Conservation (phyloP, 345 rosid genomes). For the Dovyalis caffra region DNA sequence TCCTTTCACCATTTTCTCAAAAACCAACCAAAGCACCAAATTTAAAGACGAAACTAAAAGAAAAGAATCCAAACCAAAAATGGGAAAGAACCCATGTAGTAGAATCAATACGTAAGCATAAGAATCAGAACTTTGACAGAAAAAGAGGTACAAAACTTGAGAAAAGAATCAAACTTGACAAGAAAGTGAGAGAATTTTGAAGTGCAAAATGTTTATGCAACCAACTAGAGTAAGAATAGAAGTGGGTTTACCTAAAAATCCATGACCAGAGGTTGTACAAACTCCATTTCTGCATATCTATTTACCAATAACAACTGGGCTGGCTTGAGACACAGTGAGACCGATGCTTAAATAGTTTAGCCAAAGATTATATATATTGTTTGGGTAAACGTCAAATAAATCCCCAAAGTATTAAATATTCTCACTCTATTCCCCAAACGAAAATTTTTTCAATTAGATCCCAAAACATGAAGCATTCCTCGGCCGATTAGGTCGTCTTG, state of each 20-base stretch:
- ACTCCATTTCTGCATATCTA: neutral
- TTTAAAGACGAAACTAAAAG: neutral
- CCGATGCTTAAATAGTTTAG: no score
- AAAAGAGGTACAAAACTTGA: neutral
- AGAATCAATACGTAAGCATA: neutral
- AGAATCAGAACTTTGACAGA: neutral
- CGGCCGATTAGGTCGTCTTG: no score
- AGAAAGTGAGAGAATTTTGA: neutral
- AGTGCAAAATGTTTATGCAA: no score
- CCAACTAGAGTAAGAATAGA: no score
- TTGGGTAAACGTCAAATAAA: no score
- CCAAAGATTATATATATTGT: no score
- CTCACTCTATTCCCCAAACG: no score
- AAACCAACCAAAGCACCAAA: neutral
- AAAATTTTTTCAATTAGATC: no score
- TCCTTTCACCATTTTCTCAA: neutral
- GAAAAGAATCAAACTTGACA: neutral
- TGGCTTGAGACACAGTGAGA: neutral
- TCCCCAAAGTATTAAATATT: no score
- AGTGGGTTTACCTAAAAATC: conserved; percentile 1
- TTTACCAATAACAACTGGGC: neutral
- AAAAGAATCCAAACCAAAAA: neutral
- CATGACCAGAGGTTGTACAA: neutral
- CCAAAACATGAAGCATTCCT: no score
- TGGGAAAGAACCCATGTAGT: neutral